Evolutionary conservation across 805 yeast species (phyloP).

Genomic region (Myxozyma sirexii): DNA sequence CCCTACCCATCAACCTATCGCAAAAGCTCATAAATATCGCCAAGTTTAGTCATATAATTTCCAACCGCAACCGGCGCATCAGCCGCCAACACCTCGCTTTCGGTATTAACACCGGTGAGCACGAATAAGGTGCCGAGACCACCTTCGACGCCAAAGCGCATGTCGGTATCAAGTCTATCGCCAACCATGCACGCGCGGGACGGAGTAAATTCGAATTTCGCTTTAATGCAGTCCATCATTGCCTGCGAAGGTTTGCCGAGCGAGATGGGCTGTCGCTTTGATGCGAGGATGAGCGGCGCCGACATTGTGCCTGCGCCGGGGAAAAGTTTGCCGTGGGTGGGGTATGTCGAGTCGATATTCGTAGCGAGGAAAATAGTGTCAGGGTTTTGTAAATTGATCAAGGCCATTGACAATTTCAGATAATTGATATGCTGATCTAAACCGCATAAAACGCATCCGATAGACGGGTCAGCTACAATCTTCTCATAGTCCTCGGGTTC

Average conservation of each 20-base stretch:
- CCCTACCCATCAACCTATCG: neutral
- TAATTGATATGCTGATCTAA: constrained; percentile 77
- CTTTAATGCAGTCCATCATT: constrained; percentile 88
- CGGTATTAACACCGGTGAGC: constrained; percentile 87
- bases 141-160: constrained; percentile 86
- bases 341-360: constrained; percentile 92
- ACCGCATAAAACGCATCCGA: constrained; percentile 91
- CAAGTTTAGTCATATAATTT: constrained; percentile 68
- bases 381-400: constrained; percentile 74
- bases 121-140: constrained; percentile 87
- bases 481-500: constrained; percentile 48
- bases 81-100: constrained; percentile 54
- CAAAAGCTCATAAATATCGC: constrained; percentile 67
- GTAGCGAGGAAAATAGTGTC: constrained; percentile 82
- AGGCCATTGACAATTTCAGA: constrained; percentile 74
- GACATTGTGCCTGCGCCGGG: constrained; percentile 97
- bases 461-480: constrained; percentile 64
- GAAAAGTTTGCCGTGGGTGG: constrained; percentile 77
- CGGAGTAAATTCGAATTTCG: constrained; percentile 57
- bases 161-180: constrained; percentile 92
- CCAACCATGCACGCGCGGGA: constrained; percentile 85
- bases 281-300: constrained; percentile 69
- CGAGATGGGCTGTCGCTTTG: constrained; percentile 82
- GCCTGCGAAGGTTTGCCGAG: constrained; percentile 91
- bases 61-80: constrained; percentile 57